Evolutionary conservation across 2,329 filamentous ascomycete species (phyloP), one percentile per base, ranked within the genome.

Genomic region (Dactylellina drechsleri): DNA sequence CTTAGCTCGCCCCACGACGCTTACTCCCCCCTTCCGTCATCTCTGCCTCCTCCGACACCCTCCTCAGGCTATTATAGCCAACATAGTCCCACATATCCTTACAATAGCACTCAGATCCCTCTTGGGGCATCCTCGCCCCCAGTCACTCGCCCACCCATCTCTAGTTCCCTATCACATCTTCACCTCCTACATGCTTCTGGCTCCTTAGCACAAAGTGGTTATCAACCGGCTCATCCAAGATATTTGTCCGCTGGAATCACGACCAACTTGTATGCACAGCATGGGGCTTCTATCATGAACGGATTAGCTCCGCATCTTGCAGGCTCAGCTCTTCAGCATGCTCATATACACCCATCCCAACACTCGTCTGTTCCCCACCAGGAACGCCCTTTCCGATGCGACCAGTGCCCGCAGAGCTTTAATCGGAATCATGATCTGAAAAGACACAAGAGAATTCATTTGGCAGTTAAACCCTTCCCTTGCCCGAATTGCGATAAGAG

Each of bases 351-450:
- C 18, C 71, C 71, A 18, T 75, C 71, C 4, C 86, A 85, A 76
- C 83, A 84, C 18, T 50, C 64, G 13, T 43, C 71, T 4, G 58
- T 75, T 20, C 84, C 85, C 8, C 85, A 86, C 28, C 90, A 91
- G 67, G 94, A 98, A 78, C 88, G 94, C 4, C 95, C 95, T 0
- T 98, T 96, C 85, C 93, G 93, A 82, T 99, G 95, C 81, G 93
- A 98, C 79, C 87, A 91, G 80, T 99, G 95, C 80, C 88, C 91
- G 0, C 92, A 96, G 81, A 93, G 92, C 43, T 99, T 99, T 84
- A 98, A 96, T 82, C 87, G 95, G 3, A 98, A 98, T 78, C 95
- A 98, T 80, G 95, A 98, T 80, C 83, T 98, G 79, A 99, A 99
- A 83, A 87, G 95, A 60, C 95, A 99, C 82, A 97, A 97, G 85